phyloP scores from a whole-genome alignment of 2,329 filamentous ascomycete genomes.

The Phialemoniopsis sp. region DNA sequence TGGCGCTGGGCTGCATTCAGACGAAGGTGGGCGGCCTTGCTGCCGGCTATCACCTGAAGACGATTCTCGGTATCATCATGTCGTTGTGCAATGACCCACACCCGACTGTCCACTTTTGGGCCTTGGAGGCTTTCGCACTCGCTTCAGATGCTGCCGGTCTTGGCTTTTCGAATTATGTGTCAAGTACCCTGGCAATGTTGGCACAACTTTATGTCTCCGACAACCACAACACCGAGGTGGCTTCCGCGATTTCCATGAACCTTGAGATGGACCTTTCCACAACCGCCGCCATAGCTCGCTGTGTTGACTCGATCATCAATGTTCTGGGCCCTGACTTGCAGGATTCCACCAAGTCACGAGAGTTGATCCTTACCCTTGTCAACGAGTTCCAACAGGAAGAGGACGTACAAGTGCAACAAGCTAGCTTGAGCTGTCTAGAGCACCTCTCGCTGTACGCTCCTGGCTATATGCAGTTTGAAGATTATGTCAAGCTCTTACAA shows the following conservation, averaged over 20 bases:
- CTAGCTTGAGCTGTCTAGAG: constrained; percentile 79
- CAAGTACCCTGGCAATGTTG: constrained; percentile 87
- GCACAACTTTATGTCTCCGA: constrained; percentile 90
- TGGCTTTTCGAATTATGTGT: constrained; percentile 86
- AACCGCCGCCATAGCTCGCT: constrained; percentile 76
- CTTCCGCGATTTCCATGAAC: constrained; percentile 80
- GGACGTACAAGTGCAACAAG: constrained; percentile 65
- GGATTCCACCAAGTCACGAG: constrained; percentile 85
- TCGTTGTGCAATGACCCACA: constrained; percentile 94
- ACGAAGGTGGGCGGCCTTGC: constrained; percentile 97
- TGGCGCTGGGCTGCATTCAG: constrained; percentile 89
- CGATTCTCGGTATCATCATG: constrained; percentile 96
- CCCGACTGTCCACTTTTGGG: constrained; percentile 94
- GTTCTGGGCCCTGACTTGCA: constrained; percentile 94
- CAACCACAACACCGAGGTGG: constrained; percentile 81
- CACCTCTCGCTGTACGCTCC: constrained; percentile 91
- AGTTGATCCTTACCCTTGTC: constrained; percentile 84
- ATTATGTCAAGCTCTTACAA: constrained; percentile 81
- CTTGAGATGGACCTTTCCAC: constrained; percentile 83
- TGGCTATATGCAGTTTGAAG: constrained; percentile 75
- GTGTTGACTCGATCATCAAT: constrained; percentile 93
- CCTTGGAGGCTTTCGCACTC: constrained; percentile 78
- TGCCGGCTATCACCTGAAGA: constrained; percentile 92
- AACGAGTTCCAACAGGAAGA: constrained; percentile 76
- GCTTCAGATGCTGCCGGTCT: constrained; percentile 90